Conservation (phyloP, 768 basidiomycete species). For the Lenzites betulinus region DNA sequence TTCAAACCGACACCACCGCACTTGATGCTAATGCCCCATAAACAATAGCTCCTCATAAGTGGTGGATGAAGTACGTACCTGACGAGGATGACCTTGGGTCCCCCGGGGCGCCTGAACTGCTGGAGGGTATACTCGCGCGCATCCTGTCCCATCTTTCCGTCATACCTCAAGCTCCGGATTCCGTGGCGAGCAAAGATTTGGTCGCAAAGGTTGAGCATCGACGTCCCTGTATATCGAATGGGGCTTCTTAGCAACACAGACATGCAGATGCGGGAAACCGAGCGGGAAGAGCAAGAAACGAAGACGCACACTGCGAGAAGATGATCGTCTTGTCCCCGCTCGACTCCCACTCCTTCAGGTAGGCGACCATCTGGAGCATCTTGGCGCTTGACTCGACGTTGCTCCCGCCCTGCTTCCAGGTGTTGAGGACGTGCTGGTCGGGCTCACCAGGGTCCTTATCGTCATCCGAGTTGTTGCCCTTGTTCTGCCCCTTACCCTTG, state of each 20-base stretch:
- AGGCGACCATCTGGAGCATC: constrained; percentile 58
- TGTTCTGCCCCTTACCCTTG: constrained; percentile 23
- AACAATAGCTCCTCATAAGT: background rate
- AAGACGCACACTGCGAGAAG: constrained; percentile 64
- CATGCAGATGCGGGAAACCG: background rate
- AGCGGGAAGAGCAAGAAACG: no score
- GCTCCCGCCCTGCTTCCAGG: constrained; percentile 62
- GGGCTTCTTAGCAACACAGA: background rate
- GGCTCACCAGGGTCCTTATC: constrained; percentile 24
- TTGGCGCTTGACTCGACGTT: constrained; percentile 68
- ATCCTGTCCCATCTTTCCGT: constrained; percentile 64
- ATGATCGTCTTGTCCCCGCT: constrained; percentile 70
- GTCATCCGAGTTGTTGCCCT: constrained; percentile 15
- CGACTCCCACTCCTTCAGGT: constrained; percentile 59
- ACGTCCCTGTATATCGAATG: constrained; percentile 56
- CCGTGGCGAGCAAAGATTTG: constrained; percentile 60
- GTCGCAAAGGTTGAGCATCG: constrained; percentile 68
- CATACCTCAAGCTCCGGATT: constrained; percentile 60
- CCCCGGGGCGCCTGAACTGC: constrained; percentile 55
- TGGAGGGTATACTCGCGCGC: constrained; percentile 52
- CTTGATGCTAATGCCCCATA: constrained; percentile 46
- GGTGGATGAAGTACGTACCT: constrained; percentile 43
- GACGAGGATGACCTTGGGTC: constrained; percentile 66
- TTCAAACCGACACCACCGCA: constrained; percentile 73
- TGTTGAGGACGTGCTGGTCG: constrained; percentile 40